Percentiles rank a stretch among this genome's conserved stretches.
Conservation (phyloP, 2,329 filamentous ascomycete genomes). For the Zasmidium citrigriseum region DNA sequence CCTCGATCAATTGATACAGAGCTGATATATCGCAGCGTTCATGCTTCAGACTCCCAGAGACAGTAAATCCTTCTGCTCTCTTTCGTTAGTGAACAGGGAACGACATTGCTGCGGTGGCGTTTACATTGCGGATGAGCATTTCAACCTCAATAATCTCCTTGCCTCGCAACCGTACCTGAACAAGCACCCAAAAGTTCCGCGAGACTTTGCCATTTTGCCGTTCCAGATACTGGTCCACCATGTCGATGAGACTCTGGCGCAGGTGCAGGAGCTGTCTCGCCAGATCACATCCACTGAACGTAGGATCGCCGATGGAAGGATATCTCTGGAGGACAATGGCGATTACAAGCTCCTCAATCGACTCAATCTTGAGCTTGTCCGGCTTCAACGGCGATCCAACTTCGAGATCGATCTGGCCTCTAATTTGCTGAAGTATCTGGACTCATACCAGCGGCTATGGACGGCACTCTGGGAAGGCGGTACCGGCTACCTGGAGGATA, state of each 20-base stretch:
- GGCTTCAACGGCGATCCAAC: conserved; percentile 33
- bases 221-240: conserved; percentile 34
- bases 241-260: conserved; percentile 33
- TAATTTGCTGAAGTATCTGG: conserved; percentile 35
- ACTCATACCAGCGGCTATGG: conserved; percentile 35
- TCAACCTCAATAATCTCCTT: conserved; percentile 30
- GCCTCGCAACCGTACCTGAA: conserved; percentile 32
- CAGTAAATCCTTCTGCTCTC: conserved; percentile 34
- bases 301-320: conserved; percentile 35
- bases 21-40: conserved; percentile 23
- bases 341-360: conserved; percentile 38
- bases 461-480: conserved; percentile 33
- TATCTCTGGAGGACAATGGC: conserved; percentile 35
- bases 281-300: conserved; percentile 34
- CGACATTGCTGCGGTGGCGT: conserved; percentile 33
- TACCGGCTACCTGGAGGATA: conserved; percentile 36
- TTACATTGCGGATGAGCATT: conserved; percentile 32
- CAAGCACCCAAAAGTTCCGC: conserved; percentile 35
- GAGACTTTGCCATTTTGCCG: conserved; percentile 36
- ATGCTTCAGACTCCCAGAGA: conserved; percentile 37
- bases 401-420: conserved; percentile 36
- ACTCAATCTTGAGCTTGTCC: conserved; percentile 35
- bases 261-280: conserved; percentile 32
- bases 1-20: neutral
- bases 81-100: conserved; percentile 37